A percentile compares a stretch with the other conserved stretches of the same genome.
phyloP scores from a whole-genome alignment of 2,329 filamentous ascomycete species.

The Botryosphaeria dothidea region DNA sequence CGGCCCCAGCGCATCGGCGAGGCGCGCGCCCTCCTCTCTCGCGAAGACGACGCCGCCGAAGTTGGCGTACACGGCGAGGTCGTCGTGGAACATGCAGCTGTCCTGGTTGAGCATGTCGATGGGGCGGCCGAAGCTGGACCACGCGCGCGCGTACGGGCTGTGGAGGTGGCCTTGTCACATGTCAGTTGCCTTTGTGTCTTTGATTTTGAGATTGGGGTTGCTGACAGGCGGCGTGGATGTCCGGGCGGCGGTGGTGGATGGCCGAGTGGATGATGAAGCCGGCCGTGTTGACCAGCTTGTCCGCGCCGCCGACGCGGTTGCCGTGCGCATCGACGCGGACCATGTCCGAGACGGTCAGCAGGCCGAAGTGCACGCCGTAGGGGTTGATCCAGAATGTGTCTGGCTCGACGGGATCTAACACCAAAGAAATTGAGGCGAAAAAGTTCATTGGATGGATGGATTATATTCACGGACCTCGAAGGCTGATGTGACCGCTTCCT shows the following conservation, averaged over 20 bases:
- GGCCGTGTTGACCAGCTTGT: conserved; percentile 64
- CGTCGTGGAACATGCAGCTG: conserved; percentile 61
- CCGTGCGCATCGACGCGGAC: conserved; percentile 65
- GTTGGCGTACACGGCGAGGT: conserved; percentile 63
- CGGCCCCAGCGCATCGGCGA: conserved; percentile 62
- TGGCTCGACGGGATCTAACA: conserved; percentile 52
- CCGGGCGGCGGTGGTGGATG: conserved; percentile 64
- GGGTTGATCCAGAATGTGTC: conserved; percentile 70
- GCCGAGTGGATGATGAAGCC: conserved; percentile 71
- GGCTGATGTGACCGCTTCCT: conserved; percentile 67
- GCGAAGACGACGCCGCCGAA: conserved; percentile 66
- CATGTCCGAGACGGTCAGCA: conserved; percentile 66
- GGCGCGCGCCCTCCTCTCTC: conserved; percentile 62
- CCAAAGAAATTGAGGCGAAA: not conserved
- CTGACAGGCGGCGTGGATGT: conserved; percentile 68
- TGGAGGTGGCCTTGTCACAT: too few species aligned
- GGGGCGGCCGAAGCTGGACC: conserved; percentile 63
- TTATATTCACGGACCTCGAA: conserved; percentile 51
- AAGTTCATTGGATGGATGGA: not conserved
- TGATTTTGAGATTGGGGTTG: too few species aligned
- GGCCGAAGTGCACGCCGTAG: conserved; percentile 61
- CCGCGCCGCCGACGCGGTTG: conserved; percentile 60
- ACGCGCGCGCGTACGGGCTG: conserved; percentile 65
- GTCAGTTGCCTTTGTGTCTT: too few species aligned
- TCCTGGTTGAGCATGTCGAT: conserved; percentile 73